Evolutionary conservation across 208 protist genomes (phyloP).

Genomic region (Trypanosoma caninum): DNA sequence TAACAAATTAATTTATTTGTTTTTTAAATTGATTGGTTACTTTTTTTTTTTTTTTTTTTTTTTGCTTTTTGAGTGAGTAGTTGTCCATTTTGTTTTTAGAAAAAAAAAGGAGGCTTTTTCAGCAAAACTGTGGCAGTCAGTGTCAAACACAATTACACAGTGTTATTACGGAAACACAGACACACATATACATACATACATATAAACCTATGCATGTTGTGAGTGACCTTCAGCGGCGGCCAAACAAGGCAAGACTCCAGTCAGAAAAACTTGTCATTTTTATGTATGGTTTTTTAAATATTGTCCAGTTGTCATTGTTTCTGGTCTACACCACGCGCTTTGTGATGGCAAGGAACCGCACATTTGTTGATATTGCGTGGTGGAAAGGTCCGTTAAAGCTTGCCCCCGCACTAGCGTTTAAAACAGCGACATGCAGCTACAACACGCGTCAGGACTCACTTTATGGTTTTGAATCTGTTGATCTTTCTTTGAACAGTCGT

Average conservation of each 20-base stretch:
- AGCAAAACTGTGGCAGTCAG: neutral
- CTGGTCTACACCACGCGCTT: slow-evolving; percentile 44
- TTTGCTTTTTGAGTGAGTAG: neutral
- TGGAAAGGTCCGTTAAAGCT: neutral
- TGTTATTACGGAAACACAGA: too few species aligned
- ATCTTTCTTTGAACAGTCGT: neutral
- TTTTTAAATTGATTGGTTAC: slow-evolving; percentile 1
- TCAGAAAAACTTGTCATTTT: slow-evolving; percentile 61
- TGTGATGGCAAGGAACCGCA: slow-evolving; percentile 1
- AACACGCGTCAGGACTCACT: neutral
- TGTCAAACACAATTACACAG: too few species aligned
- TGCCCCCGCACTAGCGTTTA: neutral
- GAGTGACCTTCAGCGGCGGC: slow-evolving; percentile 66
- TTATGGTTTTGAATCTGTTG: neutral
- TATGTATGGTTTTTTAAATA: slow-evolving; percentile 49
- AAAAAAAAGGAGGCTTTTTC: neutral
- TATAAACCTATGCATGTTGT: slow-evolving; percentile 60
- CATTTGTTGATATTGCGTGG: slow-evolving; percentile 1
- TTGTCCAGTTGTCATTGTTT: slow-evolving; percentile 53
- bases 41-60: slow-evolving; percentile 8
- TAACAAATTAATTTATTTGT: too few species aligned
- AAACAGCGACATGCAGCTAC: neutral
- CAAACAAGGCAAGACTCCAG: slow-evolving; percentile 61
- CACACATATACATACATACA: too few species aligned
- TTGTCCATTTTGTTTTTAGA: neutral